Conservation (phyloP, 208 protist genomes). For the Vickermania spadyakhi region DNA sequence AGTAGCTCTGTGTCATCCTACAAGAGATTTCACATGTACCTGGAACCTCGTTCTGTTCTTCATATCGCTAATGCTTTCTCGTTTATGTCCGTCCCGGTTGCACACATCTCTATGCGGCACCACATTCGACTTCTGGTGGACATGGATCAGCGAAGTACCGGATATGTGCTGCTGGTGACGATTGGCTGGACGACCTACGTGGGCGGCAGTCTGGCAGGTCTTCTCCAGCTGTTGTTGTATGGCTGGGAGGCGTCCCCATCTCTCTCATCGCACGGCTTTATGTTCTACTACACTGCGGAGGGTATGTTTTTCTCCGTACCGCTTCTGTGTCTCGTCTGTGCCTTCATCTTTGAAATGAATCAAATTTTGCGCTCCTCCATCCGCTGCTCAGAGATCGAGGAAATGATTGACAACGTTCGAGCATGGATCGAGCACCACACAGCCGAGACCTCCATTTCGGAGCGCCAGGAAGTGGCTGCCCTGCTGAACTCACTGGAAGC, state of each 20-base stretch:
- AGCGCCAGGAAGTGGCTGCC: neutral
- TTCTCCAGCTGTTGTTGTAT: constrained; percentile 16
- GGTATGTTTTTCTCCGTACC: constrained; percentile 36
- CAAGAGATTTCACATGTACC: neutral
- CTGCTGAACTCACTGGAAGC: neutral
- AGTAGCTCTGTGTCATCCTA: neutral
- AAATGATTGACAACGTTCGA: neutral
- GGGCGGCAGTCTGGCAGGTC: constrained; percentile 17
- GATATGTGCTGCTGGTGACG: constrained; percentile 50
- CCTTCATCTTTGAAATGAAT: constrained; percentile 35
- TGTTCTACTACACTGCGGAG: constrained; percentile 29
- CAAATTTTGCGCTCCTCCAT: constrained; percentile 11
- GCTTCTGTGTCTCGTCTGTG: constrained; percentile 34
- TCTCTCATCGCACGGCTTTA: neutral
- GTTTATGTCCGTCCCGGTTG: constrained; percentile 29
- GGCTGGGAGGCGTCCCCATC: constrained; percentile 7
- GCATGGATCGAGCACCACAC: neutral
- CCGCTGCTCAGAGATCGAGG: constrained; percentile 9
- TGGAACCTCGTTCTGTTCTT: constrained; percentile 9
- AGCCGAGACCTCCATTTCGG: neutral
- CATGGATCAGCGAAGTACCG: constrained; percentile 2
- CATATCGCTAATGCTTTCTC: constrained; percentile 24
- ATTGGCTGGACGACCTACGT: constrained; percentile 52
- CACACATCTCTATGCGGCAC: constrained; percentile 51
- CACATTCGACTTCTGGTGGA: constrained; percentile 22